Base-by-base conservation (phyloP, 371 early-diverging fungal species). In the Paraphysoderma sedebokerense region DNA sequence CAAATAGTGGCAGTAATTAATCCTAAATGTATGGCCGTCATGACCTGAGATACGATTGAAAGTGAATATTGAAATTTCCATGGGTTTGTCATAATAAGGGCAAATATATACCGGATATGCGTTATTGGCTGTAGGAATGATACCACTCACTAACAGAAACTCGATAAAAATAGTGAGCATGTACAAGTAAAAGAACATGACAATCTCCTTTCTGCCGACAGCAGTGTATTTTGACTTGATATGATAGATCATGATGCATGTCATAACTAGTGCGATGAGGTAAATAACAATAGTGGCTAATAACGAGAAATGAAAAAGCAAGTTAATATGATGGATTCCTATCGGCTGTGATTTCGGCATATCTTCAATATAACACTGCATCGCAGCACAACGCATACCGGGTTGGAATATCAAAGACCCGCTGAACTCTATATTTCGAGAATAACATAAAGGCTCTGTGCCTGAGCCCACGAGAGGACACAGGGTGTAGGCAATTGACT, bases 211-310 rank as follows among this genome's bases (percentile, higher is more conserved):
- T 38, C 97, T 84, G 41, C 93, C 95, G 37, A 96, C 90, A 24
- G 97, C 97, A 9, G 93, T 96, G 66, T 90, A 92, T 70, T 96
- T 96, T 26, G 83, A 79, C 56, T 83, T 81, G 59, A 96, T 83
- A 60, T 93, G 92, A 58, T 81, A 84, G 59, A 96, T 89, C 95
- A 96, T 96, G 60, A 92, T 91, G 27, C 77, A 70, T 8, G 93
- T 83, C 97, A 96, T 96, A 53, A 90, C 60, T 51, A 96, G 70
- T 23, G 93, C 86, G 46, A 90, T 76, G 46, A 93, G 60, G 61
- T 92, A 81, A 49, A 89, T 81, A 28, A 92, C 81, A 22, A 92
- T 58, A 31, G 85, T 80, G 8, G 87, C 81, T 81, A 54, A 17
- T 28, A 23, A 40, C 1, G n/a, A 41, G 36, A 23, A 6, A n/a